Conservation (phyloP, 1,284 basidiomycete genomes). For the Ustanciosporium gigantosporum region DNA sequence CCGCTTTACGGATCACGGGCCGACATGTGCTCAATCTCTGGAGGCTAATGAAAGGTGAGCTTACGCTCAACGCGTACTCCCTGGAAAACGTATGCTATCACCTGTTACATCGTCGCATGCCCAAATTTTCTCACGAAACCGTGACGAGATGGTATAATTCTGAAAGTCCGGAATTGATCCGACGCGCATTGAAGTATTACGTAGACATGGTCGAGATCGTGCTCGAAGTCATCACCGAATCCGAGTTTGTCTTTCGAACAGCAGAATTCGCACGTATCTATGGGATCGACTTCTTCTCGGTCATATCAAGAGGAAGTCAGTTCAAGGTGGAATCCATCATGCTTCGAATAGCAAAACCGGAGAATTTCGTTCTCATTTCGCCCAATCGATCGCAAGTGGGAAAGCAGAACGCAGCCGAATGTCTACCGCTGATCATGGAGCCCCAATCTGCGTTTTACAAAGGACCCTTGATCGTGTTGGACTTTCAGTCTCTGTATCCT, state of each 20-base stretch:
- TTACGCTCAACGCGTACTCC: constrained; percentile 77
- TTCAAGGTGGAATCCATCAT: constrained; percentile 99
- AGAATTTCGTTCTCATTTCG: constrained; percentile 66
- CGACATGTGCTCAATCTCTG: constrained; percentile 90
- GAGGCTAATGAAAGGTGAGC: constrained; percentile 86
- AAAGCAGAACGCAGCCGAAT: constrained; percentile 94
- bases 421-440: constrained; percentile 91
- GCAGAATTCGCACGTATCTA: constrained; percentile 91
- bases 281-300: constrained; percentile 94
- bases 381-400: constrained; percentile 55
- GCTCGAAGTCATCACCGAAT: constrained; percentile 50
- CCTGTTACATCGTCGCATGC: constrained; percentile 63
- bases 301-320: constrained; percentile 90
- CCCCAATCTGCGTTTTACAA: constrained; percentile 89
- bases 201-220: constrained; percentile 40
- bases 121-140: constrained; percentile 72
- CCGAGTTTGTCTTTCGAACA: constrained; percentile 56
- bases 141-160: constrained; percentile 74
- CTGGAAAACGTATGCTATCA: constrained; percentile 82
- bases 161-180: constrained; percentile 10
- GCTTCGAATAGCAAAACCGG: constrained; percentile 96
- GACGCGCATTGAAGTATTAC: constrained; percentile 42
- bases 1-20: constrained; percentile 81
- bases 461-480: constrained; percentile 85
- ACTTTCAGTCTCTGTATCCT: constrained; percentile 95